Evolutionary conservation across 768 basidiomycete genomes (phyloP).

Genomic region (Tylopilus cervinicoccineus): DNA sequence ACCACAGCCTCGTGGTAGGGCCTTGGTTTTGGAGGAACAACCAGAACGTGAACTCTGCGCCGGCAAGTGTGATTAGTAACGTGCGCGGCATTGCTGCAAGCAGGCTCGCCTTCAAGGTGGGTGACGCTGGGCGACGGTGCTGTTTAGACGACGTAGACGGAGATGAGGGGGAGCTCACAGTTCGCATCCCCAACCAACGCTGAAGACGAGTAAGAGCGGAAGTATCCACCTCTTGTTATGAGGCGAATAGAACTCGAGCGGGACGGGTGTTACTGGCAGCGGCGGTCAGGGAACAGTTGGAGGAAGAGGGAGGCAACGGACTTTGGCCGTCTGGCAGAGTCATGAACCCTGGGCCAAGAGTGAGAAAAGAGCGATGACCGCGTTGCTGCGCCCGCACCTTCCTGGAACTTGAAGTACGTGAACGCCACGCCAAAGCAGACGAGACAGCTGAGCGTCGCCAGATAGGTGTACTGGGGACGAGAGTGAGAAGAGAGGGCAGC

Average conservation of each 20-base stretch:
- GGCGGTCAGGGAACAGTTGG: conserved; percentile 3
- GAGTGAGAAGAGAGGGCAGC: conserved; percentile 10
- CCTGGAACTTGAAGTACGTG: conserved; percentile 64
- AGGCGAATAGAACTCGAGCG: conserved; percentile 47
- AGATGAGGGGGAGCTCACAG: conserved; percentile 39
- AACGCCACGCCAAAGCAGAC: conserved; percentile 61
- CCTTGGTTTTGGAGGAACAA: conserved; percentile 78
- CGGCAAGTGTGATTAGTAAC: conserved; percentile 1
- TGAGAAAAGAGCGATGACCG: neutral
- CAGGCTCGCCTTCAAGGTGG: conserved; percentile 66
- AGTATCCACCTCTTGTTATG: conserved; percentile 52
- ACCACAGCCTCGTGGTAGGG: conserved; percentile 69
- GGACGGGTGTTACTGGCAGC: conserved; percentile 51
- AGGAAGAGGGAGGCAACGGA: neutral
- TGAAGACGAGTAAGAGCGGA: conserved; percentile 67
- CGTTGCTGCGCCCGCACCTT: conserved; percentile 43
- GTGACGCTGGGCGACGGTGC: conserved; percentile 49
- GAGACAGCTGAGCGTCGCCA: conserved; percentile 64
- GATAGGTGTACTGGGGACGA: conserved; percentile 65
- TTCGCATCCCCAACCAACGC: conserved; percentile 74
- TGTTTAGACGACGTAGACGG: conserved; percentile 1
- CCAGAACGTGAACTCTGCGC: conserved; percentile 75
- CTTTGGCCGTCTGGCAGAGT: conserved; percentile 8
- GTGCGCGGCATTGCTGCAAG: neutral
- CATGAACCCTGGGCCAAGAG: conserved; percentile 13